Percentiles rank a stretch among this genome's conserved stretches.
These are phyloP conservation scores for Neocucurbitaria cava DNA, from an alignment of 2,329 filamentous ascomycete genomes.

Conservation along the genomic window DNA sequence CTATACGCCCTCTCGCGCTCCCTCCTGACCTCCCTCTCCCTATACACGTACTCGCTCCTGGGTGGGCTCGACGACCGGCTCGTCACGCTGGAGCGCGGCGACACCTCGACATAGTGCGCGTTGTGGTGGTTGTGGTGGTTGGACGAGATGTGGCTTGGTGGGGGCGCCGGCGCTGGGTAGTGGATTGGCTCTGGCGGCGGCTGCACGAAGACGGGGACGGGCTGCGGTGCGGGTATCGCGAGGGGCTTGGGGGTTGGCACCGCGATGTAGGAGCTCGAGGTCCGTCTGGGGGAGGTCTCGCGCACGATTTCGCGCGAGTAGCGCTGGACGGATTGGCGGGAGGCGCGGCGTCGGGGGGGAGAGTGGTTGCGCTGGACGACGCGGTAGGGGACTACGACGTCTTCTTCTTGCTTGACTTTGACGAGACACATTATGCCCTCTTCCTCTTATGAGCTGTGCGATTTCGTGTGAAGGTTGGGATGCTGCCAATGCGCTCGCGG, in stretches of 20 bases:
- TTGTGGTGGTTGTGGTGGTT: conserved; percentile 29
- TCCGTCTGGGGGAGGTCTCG: conserved; percentile 39
- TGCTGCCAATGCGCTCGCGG: conserved; percentile 34
- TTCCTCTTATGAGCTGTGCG: conserved; percentile 2
- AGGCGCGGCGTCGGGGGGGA: conserved; percentile 37
- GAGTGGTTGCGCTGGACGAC: conserved; percentile 40
- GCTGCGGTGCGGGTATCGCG: conserved; percentile 49
- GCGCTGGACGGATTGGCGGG: conserved; percentile 32
- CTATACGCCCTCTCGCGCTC: conserved; percentile 47
- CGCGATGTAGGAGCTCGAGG: conserved; percentile 38
- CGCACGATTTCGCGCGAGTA: conserved; percentile 43
- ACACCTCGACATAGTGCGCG: conserved; percentile 56
- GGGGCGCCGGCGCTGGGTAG: conserved; percentile 9
- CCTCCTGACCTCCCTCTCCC: conserved; percentile 54
- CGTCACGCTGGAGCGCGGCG: conserved; percentile 43
- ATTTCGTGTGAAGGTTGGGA: conserved; percentile 8
- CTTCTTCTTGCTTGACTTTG: conserved; percentile 55
- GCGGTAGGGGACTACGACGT: conserved; percentile 51
- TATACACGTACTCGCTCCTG: conserved; percentile 51
- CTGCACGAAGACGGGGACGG: conserved; percentile 50
- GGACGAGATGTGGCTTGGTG: conserved; percentile 25
- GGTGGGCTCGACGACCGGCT: conserved; percentile 39
- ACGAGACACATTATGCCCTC: conserved; percentile 53
- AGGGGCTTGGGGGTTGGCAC: conserved; percentile 42
- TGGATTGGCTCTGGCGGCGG: conserved; percentile 42